A percentile compares a stretch with the other conserved stretches of the same genome.
phyloP scores from a whole-genome alignment of 768 basidiomycete species.

The Hydnomerulius pinastri region DNA sequence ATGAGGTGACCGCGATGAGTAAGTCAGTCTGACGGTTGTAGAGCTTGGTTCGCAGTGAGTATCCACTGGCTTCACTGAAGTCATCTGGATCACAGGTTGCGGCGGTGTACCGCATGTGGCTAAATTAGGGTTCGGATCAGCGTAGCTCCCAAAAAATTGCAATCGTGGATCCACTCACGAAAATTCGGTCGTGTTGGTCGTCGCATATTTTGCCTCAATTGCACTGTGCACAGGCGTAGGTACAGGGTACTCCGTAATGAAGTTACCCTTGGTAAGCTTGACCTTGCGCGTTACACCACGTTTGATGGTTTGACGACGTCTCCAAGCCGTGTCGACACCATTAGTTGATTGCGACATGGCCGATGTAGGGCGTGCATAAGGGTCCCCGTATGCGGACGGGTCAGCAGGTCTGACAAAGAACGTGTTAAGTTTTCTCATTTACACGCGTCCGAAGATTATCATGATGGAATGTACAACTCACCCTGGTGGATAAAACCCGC shows the following conservation, averaged over 20 bases:
- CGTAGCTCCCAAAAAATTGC: not conserved
- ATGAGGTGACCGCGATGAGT: constrained; percentile 91
- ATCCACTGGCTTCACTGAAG: constrained; percentile 77
- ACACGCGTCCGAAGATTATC: not conserved
- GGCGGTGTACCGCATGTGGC: constrained; percentile 93
- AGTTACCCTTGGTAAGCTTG: constrained; percentile 91
- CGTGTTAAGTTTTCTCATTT: constrained; percentile 5
- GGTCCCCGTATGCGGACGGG: constrained; percentile 66
- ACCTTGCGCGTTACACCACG: constrained; percentile 93
- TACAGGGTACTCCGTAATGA: constrained; percentile 87
- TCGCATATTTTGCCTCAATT: constrained; percentile 77
- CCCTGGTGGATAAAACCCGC: constrained; percentile 73
- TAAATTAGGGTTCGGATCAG: constrained; percentile 13
- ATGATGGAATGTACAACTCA: constrained; percentile 37
- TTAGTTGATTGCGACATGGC: constrained; percentile 54
- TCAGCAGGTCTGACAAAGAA: constrained; percentile 44
- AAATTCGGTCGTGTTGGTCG: constrained; percentile 82
- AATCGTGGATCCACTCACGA: constrained; percentile 54
- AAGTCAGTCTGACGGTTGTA: constrained; percentile 92
- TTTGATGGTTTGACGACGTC: constrained; percentile 86
- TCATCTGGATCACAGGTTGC: constrained; percentile 92
- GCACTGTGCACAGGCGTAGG: constrained; percentile 83
- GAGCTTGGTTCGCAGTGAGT: constrained; percentile 78
- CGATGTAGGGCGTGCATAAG: constrained; percentile 58
- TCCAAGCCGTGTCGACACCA: constrained; percentile 62